A percentile compares a stretch with the other conserved stretches of the same genome.
Conservation (phyloP, 495 filamentous ascomycete genomes). For the Schizothecium vesticola region DNA sequence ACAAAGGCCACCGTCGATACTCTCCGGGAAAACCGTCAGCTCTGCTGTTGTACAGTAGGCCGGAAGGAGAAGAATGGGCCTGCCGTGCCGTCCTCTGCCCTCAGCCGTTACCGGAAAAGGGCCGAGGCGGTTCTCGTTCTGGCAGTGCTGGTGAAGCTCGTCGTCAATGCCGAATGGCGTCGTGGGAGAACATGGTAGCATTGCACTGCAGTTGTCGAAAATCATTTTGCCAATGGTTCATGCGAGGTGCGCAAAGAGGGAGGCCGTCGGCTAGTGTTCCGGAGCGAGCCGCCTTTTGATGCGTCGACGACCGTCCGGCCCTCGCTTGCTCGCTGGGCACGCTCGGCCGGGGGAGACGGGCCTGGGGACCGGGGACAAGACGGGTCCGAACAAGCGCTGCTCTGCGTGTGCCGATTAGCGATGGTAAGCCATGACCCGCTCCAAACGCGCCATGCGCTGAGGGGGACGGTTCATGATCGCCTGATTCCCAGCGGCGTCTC, state of each 20-base stretch:
- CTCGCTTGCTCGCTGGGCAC: constrained; percentile 5
- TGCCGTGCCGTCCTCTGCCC: constrained; percentile 2
- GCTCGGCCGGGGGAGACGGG: constrained; percentile 14
- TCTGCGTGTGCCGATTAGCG: background rate
- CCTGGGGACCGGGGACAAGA: constrained; percentile 15
- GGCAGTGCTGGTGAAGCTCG: background rate
- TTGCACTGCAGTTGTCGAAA: background rate
- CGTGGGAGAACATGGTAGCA: background rate
- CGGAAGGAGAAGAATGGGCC: constrained; percentile 1
- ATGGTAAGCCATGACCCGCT: constrained; percentile 4
- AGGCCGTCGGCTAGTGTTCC: constrained; percentile 4
- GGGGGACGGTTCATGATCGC: constrained; percentile 8
- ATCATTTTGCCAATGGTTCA: constrained; percentile 4
- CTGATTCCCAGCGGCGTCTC: constrained; percentile 6
- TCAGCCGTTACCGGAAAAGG: background rate
- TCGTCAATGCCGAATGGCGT: constrained; percentile 1
- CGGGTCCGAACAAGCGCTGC: background rate
- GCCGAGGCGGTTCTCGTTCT: constrained; percentile 3
- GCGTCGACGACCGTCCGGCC: background rate
- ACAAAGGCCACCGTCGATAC: background rate
- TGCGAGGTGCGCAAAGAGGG: constrained; percentile 1
- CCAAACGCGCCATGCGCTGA: background rate
- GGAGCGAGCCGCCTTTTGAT: constrained; percentile 2
- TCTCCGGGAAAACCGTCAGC: background rate
- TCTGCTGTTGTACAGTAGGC: background rate